A percentile compares a stretch with the other conserved stretches of the same genome.
Conservation (phyloP, 306 rosid genomes). For the Fragaria vesca region DNA sequence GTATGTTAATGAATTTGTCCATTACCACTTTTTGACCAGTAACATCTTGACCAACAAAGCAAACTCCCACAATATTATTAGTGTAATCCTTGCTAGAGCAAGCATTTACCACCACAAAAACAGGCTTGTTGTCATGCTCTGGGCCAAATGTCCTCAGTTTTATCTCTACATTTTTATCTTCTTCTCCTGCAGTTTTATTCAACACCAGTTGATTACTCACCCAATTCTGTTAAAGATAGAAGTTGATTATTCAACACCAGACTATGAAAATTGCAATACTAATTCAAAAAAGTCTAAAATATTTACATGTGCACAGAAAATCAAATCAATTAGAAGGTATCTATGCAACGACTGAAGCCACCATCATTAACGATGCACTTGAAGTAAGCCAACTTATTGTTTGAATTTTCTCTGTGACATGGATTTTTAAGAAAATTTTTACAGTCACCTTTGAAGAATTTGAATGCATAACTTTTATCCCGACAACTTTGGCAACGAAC, state of each 20-base stretch:
- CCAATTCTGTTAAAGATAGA: not conserved
- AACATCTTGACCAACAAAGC: constrained; percentile 99
- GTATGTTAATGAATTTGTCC: constrained; percentile 96
- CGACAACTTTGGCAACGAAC: not conserved
- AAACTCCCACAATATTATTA: constrained; percentile 83
- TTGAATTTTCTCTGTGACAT: not conserved
- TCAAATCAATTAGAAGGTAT: not conserved
- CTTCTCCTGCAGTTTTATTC: constrained; percentile 76
- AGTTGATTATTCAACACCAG: not conserved
- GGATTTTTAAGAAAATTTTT: not conserved
- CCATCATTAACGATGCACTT: not conserved
- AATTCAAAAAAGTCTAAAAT: not conserved
- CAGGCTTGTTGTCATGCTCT: constrained; percentile 56
- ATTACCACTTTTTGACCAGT: constrained; percentile 90
- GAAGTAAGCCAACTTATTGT: constrained; percentile 3
- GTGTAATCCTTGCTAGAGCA: constrained; percentile 94
- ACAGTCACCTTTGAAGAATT: not conserved
- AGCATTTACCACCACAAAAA: constrained; percentile 92
- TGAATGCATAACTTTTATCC: not conserved
- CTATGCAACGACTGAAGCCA: not conserved
- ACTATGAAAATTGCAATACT: not conserved
- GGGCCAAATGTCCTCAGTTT: constrained; percentile 85
- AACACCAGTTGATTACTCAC: constrained; percentile 37
- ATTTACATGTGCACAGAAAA: not conserved
- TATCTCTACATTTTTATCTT: constrained; percentile 90